Evolutionary conservation across 768 basidiomycete species (phyloP).

Genomic region (Pleurotus ostreatus): DNA sequence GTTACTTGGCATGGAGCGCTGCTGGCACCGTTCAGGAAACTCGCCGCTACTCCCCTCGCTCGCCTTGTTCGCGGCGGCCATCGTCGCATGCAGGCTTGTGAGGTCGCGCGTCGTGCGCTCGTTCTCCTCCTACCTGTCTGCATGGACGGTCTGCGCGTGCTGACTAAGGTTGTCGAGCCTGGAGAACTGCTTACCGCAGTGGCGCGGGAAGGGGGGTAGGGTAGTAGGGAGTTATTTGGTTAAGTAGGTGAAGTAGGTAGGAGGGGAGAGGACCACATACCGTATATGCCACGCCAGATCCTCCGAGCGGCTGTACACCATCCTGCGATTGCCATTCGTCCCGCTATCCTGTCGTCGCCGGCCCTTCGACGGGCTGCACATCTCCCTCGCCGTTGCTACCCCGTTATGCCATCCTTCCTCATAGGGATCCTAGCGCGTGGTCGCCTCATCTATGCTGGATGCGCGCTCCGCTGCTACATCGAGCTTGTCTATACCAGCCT

Average conservation of each 20-base stretch:
- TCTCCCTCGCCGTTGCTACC: no score
- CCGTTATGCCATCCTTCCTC: no score
- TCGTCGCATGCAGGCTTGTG: conserved; percentile 75
- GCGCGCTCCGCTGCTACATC: no score
- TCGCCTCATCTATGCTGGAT: no score
- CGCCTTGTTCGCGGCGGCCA: conserved; percentile 58
- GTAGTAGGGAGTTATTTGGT: conserved; percentile 3
- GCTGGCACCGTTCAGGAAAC: no score
- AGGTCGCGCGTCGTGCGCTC: conserved; percentile 90
- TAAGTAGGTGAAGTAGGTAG: background rate
- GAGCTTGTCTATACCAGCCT: no score
- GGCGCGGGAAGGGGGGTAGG: conserved; percentile 46
- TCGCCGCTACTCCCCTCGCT: background rate
- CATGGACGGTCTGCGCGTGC: conserved; percentile 95
- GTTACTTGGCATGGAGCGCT: no score
- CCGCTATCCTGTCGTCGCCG: no score
- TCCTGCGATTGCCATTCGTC: conserved; percentile 78
- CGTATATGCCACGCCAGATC: conserved; percentile 94
- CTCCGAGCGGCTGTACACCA: conserved; percentile 95
- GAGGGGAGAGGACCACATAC: conserved; percentile 38
- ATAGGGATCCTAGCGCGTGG: no score
- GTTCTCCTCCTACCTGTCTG: conserved; percentile 82
- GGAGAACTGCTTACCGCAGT: conserved; percentile 93
- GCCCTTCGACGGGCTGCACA: no score
- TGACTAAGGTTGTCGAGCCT: conserved; percentile 96